Evolutionary conservation across 768 basidiomycete species (phyloP), one percentile per base, ranked within the genome.

Genomic region (Hebeloma cylindrosporum): DNA sequence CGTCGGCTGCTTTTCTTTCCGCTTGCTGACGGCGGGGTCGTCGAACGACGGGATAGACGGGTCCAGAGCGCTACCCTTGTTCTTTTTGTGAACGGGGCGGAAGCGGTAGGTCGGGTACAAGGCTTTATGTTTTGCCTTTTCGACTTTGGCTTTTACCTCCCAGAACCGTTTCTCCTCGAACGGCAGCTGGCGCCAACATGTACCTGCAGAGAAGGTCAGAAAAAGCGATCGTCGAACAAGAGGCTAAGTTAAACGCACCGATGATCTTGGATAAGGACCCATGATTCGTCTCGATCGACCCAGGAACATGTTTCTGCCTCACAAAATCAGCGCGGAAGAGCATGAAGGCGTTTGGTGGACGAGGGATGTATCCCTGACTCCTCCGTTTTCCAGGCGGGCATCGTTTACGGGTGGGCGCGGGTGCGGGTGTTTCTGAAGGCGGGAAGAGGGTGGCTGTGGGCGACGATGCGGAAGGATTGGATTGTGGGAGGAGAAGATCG

Each of bases 331-430:
- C 86, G 44, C 88, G 79, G 72, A 90, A 91, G 53, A 91, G 75
- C 72, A 91, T 91, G 71, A 90, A 91, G 7, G 88, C 88, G 50
- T 91, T 91, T 4, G 88, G 85, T 1, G 88, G 88, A 16, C 88
- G 78, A 2, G 88, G 88, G 37, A 91, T 85, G 59, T 91, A 86
- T 10, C 68, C 80, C 47, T 65, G 74, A n/a, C n/a, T n/a, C 23
- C 31, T 37, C 3, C 56, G 34, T 44, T 57, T 57, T 14, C 56
- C 56, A 0, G 56, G 56, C 4, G 56, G 53, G 31, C 51, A 52
- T 6, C 62, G 55, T 27, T 61, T 61, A 3, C 62, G 45, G 3
- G 52, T 38, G 3, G 59, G 53, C 0, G 53, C 51, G 1, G 51
- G 48, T 0, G 57, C 47, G 2, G 54, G 52, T 1, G 39, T 40